Conservation (phyloP, 2,329 filamentous ascomycete genomes). For the Xylaria sp. region DNA sequence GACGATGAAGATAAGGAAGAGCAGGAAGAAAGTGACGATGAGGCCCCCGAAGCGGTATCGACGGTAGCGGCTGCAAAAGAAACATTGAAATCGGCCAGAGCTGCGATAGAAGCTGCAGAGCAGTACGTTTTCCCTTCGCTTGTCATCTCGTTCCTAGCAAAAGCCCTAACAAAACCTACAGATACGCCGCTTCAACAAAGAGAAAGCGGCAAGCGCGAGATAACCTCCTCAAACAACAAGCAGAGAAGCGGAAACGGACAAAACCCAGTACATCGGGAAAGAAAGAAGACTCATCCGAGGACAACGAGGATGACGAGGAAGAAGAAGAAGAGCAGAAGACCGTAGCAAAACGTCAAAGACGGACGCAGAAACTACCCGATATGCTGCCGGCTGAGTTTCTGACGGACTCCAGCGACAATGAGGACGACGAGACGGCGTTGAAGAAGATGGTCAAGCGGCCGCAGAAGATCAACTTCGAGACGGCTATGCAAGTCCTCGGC, state of each 20-base stretch:
- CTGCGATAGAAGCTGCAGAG: conserved; percentile 60
- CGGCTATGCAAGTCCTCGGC: conserved; percentile 53
- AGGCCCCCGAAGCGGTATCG: conserved; percentile 68
- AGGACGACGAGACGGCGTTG: conserved; percentile 39
- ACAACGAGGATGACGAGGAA: conserved; percentile 17
- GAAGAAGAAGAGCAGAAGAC: conserved; percentile 43
- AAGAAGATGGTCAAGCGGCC: conserved; percentile 44
- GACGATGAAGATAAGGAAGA: conserved; percentile 49
- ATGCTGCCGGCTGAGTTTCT: conserved; percentile 65
- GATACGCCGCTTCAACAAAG: conserved; percentile 62
- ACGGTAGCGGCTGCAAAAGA: conserved; percentile 60
- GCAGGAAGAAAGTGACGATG: conserved; percentile 58
- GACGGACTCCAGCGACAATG: conserved; percentile 56
- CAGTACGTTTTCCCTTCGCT: conserved; percentile 54
- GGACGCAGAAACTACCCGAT: conserved; percentile 55
- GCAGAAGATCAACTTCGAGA: conserved; percentile 59
- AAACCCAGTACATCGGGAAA: conserved; percentile 16
- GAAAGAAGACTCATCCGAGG: conserved; percentile 21
- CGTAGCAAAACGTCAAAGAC: conserved; percentile 45
- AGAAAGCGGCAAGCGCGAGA: conserved; percentile 67
- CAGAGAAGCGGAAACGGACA: conserved; percentile 58
- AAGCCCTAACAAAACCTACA: conserved; percentile 43
- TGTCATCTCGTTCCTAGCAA: conserved; percentile 3
- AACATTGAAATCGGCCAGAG: conserved; percentile 58
- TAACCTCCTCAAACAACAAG: conserved; percentile 65